A percentile compares a stretch with the other conserved stretches of the same genome.
phyloP scores from a whole-genome alignment of 331 rosid genomes.

The Rhamnella rubrinervis region DNA sequence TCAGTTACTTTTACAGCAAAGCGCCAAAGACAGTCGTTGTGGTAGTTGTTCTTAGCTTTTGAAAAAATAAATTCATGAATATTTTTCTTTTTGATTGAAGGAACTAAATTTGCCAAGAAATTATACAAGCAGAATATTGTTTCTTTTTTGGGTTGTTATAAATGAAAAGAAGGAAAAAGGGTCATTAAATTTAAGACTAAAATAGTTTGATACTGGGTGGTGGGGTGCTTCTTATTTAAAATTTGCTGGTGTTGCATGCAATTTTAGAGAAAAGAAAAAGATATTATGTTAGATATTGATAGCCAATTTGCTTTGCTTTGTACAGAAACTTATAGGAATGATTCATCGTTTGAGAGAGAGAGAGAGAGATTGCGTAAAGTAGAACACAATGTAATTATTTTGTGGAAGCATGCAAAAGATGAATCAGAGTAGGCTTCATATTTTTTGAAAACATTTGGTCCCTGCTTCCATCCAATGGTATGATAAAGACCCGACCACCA shows the following conservation, averaged over 20 bases:
- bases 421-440: conserved; percentile 17
- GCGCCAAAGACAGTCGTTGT: conserved; percentile 34
- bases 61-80: background rate
- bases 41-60: conserved; percentile 35
- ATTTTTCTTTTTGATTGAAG: conserved; percentile 17
- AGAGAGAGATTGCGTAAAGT: conserved; percentile 19
- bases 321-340: conserved; percentile 24
- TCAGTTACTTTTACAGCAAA: no score
- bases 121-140: conserved; percentile 4
- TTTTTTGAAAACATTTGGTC: conserved; percentile 25
- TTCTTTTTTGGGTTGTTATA: conserved; percentile 7
- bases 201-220: conserved; percentile 6
- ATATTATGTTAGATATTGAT: background rate
- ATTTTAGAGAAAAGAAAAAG: no score
- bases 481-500: conserved; percentile 17
- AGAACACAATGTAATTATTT: conserved; percentile 6
- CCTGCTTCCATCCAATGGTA: conserved; percentile 14
- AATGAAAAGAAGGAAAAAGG: conserved; percentile 24
- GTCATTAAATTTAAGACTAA: conserved; percentile 11
- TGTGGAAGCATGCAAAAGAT: conserved; percentile 22
- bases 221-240: no score
- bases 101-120: conserved; percentile 22
- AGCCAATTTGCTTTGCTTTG: conserved; percentile 29
- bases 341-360: background rate
- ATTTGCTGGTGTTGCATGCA: no score